Evolutionary conservation across 306 rosid genomes (phyloP).

Genomic region (Hippophae rhamnoides): DNA sequence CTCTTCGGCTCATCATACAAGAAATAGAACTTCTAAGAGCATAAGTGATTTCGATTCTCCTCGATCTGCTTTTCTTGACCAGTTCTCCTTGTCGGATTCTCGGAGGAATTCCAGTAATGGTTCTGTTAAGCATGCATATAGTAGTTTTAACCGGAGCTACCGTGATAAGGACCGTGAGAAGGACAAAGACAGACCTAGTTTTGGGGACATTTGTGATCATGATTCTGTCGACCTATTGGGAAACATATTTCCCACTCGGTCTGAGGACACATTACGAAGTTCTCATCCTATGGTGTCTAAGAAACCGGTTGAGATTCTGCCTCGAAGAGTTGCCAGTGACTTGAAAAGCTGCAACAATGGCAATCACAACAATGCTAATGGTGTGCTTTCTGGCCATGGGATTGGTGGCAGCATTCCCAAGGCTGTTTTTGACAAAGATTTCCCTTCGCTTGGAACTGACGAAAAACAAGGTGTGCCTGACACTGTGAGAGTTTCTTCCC

Average conservation of each 20-base stretch:
- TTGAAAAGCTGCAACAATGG: constrained; percentile 39
- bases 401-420: constrained; percentile 53
- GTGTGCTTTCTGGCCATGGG: constrained; percentile 46
- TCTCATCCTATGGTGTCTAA: constrained; percentile 81
- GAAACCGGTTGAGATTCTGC: constrained; percentile 51
- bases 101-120: constrained; percentile 71
- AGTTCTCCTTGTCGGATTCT: constrained; percentile 67
- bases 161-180: constrained; percentile 95
- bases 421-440: constrained; percentile 85
- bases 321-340: constrained; percentile 44
- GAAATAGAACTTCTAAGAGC: constrained; percentile 60
- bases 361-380: constrained; percentile 45
- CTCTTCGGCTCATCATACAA: constrained; percentile 38
- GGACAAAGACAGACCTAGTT: constrained; percentile 72
- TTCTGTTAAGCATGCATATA: constrained; percentile 87
- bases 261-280: constrained; percentile 67
- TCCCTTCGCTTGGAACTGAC: constrained; percentile 88
- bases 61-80: constrained; percentile 72
- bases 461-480: constrained; percentile 68
- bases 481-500: constrained; percentile 75
- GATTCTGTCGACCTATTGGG: constrained; percentile 60
- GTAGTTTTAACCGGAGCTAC: constrained; percentile 86
- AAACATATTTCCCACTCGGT: constrained; percentile 50
- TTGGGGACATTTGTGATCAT: constrained; percentile 68
- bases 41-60: constrained; percentile 60